A percentile compares a stretch with the other conserved stretches of the same genome.
Conservation (phyloP, 345 rosid species). For the Eucalyptus curtisii region DNA sequence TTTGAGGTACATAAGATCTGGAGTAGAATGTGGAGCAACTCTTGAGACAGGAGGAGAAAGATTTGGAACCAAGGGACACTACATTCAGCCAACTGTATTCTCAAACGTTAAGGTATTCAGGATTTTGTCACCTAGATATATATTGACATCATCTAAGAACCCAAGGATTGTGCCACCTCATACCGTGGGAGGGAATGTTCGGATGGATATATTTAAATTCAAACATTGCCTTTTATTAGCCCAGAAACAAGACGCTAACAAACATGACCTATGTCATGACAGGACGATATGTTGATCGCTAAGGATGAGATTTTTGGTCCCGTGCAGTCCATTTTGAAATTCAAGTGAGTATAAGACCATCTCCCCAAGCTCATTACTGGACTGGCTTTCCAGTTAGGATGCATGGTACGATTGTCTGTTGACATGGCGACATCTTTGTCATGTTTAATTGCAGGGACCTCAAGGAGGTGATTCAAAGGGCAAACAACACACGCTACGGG, state of each 20-base stretch:
- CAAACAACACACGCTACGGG: conserved; percentile 52
- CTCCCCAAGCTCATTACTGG: neutral
- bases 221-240: neutral
- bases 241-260: neutral
- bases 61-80: conserved; percentile 66
- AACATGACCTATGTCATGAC: neutral
- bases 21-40: conserved; percentile 76
- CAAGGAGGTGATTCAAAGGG: conserved; percentile 53
- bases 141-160: neutral
- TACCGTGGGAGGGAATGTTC: neutral
- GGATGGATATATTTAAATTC: neutral
- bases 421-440: neutral
- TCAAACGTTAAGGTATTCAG: conserved; percentile 61
- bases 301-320: conserved; percentile 94
- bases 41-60: conserved; percentile 84
- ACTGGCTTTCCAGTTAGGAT: neutral
- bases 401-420: neutral
- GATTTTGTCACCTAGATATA: neutral
- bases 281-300: conserved; percentile 95
- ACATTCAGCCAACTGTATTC: conserved; percentile 93
- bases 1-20: conserved; percentile 50
- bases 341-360: conserved; percentile 42
- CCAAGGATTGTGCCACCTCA: neutral
- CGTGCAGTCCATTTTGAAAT: conserved; percentile 79
- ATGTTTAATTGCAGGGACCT: conserved; percentile 33